Percentiles rank a stretch among this genome's conserved stretches.
These are phyloP conservation scores for Candolleomyces aberdarensis DNA, from an alignment of 768 basidiomycete genomes.

Conservation along the genomic window DNA sequence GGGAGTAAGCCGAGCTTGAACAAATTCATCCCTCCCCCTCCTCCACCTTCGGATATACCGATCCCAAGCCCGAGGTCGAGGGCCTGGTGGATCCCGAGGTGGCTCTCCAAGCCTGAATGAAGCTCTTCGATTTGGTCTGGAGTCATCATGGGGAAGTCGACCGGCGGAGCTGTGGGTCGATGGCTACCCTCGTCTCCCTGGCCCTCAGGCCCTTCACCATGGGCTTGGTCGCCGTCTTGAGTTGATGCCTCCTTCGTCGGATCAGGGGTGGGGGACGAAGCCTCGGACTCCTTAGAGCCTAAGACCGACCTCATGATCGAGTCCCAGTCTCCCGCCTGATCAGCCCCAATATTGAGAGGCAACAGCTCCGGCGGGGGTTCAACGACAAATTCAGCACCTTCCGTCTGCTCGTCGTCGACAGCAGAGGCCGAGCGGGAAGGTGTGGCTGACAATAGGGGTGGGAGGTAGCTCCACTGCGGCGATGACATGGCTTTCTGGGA, in stretches of 20 bases:
- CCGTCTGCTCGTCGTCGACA: constrained; percentile 6
- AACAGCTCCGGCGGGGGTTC: constrained; percentile 29
- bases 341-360: constrained; percentile 29
- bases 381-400: neutral
- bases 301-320: constrained; percentile 38
- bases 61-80: constrained; percentile 30
- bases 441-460: constrained; percentile 20
- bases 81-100: constrained; percentile 11
- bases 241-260: constrained; percentile 5
- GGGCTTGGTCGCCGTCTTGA: constrained; percentile 5
- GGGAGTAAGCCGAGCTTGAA: constrained; percentile 37
- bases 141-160: constrained; percentile 23
- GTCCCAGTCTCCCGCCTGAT: constrained; percentile 38
- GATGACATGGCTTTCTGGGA: constrained; percentile 21
- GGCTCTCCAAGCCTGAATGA: constrained; percentile 29
- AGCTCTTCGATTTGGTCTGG: constrained; percentile 35
- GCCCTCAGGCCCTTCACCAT: neutral
- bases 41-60: constrained; percentile 34
- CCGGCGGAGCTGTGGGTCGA: constrained; percentile 5
- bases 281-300: constrained; percentile 18
- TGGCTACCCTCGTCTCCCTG: neutral
- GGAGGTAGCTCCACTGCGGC: constrained; percentile 40
- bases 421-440: constrained; percentile 7
- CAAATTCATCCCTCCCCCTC: constrained; percentile 34
- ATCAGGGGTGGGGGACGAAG: constrained; percentile 12